Base-by-base conservation (phyloP, 257 asterid species). In the Gentiana straminea region DNA sequence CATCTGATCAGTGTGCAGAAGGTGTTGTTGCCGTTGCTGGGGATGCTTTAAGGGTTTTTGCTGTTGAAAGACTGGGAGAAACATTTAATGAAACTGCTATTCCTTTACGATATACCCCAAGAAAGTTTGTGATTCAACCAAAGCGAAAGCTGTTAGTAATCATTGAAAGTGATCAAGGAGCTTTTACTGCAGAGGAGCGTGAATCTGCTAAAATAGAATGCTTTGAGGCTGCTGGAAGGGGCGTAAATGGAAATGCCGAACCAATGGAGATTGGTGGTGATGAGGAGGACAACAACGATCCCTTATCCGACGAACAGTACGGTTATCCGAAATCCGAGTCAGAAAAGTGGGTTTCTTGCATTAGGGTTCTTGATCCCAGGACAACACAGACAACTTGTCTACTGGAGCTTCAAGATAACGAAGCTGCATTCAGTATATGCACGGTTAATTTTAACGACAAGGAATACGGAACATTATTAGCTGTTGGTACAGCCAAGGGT, bases 11-110 rank as follows among this genome's bases (percentile, higher is more conserved):
- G 81, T 92, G 99, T 74, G 94, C 94, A 8, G 97, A 92, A 79
- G 99, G 99, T 77, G 97, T 92, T 43, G 99, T 92, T 56, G 79
- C 99, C 65, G 99, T 88, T 38, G 97, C 99, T 58, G 99, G 97
- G 51, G 95, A 92, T 70, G 97, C 97, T n/a, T 70, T 92, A 37
- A 80, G 99, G 77, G 94, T 92, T 71, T 92, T 92, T 65, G 86
- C 91, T 9, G 80, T 92, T 24, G 99, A 92, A 75, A 92, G 97
- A 75, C 76, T 92, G 57, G 99, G 99, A 24, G 97, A 92, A 70
- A 81, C 97, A 47, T 92, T 92, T 49, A 92, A 92, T 72, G 99
- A 92, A 73, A 84, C 97, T 53, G 62, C 94, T 48, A 66, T 92
- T 62, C 91, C 97, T 62, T 73, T 92, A 67, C 81, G 99, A 77